phyloP scores from a whole-genome alignment of 1,284 basidiomycete genomes.

The Leccinum insigne region DNA sequence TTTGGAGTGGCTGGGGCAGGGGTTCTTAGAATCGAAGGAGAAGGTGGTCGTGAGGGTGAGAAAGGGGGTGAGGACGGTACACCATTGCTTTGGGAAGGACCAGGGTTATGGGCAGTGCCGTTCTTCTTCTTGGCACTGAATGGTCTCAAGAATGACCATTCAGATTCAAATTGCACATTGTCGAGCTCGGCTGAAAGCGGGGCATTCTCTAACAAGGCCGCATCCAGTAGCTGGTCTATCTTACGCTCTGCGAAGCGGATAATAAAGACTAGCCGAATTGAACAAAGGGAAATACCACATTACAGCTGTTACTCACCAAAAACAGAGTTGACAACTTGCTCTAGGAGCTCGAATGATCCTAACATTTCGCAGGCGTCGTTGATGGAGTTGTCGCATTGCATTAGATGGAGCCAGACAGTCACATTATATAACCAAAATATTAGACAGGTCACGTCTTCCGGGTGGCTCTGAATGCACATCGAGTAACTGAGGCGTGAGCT shows the following conservation, averaged over 20 bases:
- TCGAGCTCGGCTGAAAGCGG: slow-evolving; percentile 80
- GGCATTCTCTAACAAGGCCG: slow-evolving; percentile 83
- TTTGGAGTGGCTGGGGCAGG: slow-evolving; percentile 43
- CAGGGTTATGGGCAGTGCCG: slow-evolving; percentile 33
- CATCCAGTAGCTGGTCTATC: slow-evolving; percentile 87
- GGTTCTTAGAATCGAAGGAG: slow-evolving; percentile 45
- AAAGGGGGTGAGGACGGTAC: slow-evolving; percentile 40
- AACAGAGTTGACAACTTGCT: slow-evolving; percentile 93
- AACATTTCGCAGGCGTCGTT: slow-evolving; percentile 77
- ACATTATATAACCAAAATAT: slow-evolving; percentile 97
- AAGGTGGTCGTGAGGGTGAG: slow-evolving; percentile 47
- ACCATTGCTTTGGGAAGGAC: slow-evolving; percentile 38
- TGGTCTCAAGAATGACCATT: slow-evolving; percentile 90
- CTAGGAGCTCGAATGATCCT: slow-evolving; percentile 76
- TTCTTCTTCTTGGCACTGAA: slow-evolving; percentile 71
- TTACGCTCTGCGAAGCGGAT: slow-evolving; percentile 90
- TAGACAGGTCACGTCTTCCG: slow-evolving; percentile 84
- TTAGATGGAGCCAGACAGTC: slow-evolving; percentile 86
- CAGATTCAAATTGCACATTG: slow-evolving; percentile 90
- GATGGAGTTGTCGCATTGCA: slow-evolving; percentile 81
- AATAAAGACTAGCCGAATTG: slow-evolving; percentile 73
- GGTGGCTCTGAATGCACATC: slow-evolving; percentile 54
- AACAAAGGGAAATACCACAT: slow-evolving; percentile 3
- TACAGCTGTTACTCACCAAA: slow-evolving; percentile 61
- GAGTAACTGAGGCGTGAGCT: slow-evolving; percentile 7